Conservation (phyloP, 2,329 filamentous ascomycete species). For the Ilyonectria sp. region DNA sequence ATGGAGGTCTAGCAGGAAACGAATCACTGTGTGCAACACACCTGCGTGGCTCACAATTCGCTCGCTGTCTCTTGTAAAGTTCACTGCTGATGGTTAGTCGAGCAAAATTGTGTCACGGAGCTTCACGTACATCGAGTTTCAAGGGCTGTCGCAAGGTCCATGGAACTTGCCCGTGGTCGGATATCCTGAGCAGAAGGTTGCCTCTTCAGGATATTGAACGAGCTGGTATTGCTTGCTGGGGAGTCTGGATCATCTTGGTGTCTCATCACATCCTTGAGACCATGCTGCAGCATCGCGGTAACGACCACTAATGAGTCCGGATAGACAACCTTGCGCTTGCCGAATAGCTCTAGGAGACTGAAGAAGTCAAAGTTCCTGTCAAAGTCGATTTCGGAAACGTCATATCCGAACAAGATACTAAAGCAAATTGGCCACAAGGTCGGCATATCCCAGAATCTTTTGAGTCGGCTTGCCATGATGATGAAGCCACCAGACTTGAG, state of each 20-base stretch:
- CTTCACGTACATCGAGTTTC: conserved; percentile 65
- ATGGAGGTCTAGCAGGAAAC: conserved; percentile 86
- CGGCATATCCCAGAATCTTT: conserved; percentile 89
- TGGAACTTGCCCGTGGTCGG: conserved; percentile 69
- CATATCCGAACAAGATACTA: conserved; percentile 87
- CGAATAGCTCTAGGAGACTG: conserved; percentile 82
- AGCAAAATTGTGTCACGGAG: not conserved
- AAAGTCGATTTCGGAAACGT: conserved; percentile 82
- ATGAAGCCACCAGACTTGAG: conserved; percentile 88
- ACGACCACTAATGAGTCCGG: conserved; percentile 87
- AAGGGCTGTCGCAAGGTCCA: conserved; percentile 76
- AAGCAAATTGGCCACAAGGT: conserved; percentile 91
- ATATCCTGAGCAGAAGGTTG: conserved; percentile 35
- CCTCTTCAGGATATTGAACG: conserved; percentile 30
- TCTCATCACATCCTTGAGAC: conserved; percentile 79
- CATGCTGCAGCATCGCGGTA: conserved; percentile 88
- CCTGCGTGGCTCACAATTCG: conserved; percentile 67
- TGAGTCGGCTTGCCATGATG: conserved; percentile 86
- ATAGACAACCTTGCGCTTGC: conserved; percentile 77
- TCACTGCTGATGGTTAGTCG: conserved; percentile 42
- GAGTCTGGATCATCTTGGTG: conserved; percentile 74
- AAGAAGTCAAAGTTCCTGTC: conserved; percentile 81
- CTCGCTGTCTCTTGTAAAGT: conserved; percentile 59
- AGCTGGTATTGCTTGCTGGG: conserved; percentile 52
- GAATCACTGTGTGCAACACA: conserved; percentile 82